Evolutionary conservation across 768 basidiomycete genomes (phyloP), one percentile per base, ranked within the genome.

Genomic region (Termitomyces sp.): DNA sequence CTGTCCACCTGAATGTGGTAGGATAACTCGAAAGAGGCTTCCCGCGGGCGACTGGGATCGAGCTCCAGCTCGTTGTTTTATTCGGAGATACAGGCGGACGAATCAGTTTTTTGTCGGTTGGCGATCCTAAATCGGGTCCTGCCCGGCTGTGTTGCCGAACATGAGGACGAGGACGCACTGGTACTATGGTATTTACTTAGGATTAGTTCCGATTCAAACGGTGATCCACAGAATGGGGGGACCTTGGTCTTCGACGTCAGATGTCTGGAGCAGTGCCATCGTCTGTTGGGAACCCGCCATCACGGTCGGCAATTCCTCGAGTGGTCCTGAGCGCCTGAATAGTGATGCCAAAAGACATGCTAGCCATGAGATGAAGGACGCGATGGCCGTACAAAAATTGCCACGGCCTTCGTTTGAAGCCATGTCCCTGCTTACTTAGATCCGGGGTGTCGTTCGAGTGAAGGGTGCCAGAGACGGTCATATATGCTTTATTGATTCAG

Each of bases 331-430:
- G 23, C 37, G 59, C 30, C 46, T 45, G 38, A 54, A 50, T 17
- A 55, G 28, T 5, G 45, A 49, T 38, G 48, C 17, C 48, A 60
- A 41, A 43, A 47, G 56, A 40, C 23, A 8, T 30, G 23, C 46
- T 40, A 57, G 43, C 59, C 59, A 60, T 14, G 53, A 60, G 23
- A 60, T 54, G 53, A 60, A 60, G 47, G 59, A 56, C 42, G 33
- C 42, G 48, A 60, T 46, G 35, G 47, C 48, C 14, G n/a, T 53
- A 28, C 55, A 45, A 17, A 60, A 42, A 42, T 28, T 44, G 47
- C 46, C 42, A n/a, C 37, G 8, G 37, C 31, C n/a, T 23, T 54
- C 52, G 46, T 51, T 51, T 33, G 40, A 54, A 49, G 54, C 30
- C 59, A 60, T 60, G 26, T 33, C 38, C 23, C 46, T 14, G 14